A percentile compares a stretch with the other conserved stretches of the same genome.
Evolutionary conservation across 169 alveolate genomes (phyloP).

Genomic region (Cyclospora cayetanensis): DNA sequence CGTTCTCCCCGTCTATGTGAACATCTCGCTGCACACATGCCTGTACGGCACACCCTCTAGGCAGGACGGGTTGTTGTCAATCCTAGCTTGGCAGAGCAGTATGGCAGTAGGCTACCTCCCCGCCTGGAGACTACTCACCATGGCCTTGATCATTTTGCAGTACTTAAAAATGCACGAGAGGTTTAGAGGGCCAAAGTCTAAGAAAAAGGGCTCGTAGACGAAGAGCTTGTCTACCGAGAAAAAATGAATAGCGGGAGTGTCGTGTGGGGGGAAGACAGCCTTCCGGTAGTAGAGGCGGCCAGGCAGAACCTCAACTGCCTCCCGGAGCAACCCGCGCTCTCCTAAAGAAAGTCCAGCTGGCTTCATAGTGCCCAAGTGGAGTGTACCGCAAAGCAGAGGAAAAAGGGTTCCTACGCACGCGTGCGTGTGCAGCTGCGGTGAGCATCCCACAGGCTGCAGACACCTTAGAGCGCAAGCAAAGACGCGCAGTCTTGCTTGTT

Average conservation of each 20-base stretch:
- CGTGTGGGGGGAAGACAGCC: not conserved
- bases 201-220: conserved; percentile 92
- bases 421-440: too few species aligned
- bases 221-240: conserved; percentile 72
- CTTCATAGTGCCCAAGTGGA: too few species aligned
- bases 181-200: conserved; percentile 95
- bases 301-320: conserved; percentile 61
- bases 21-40: not conserved
- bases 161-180: conserved; percentile 75
- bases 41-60: not conserved
- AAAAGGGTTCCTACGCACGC: too few species aligned
- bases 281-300: conserved; percentile 17
- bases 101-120: too few species aligned
- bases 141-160: conserved; percentile 52
- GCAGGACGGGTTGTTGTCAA: not conserved
- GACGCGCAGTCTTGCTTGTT: too few species aligned
- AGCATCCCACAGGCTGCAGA: too few species aligned
- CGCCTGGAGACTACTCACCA: too few species aligned
- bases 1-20: not conserved
- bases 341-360: not conserved
- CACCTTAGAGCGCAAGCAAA: too few species aligned
- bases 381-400: too few species aligned
- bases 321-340: conserved; percentile 14
- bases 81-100: too few species aligned
- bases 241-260: conserved; percentile 51